phyloP scores from a whole-genome alignment of 2,329 filamentous ascomycete species.

The Trichoderma arundinaceum region DNA sequence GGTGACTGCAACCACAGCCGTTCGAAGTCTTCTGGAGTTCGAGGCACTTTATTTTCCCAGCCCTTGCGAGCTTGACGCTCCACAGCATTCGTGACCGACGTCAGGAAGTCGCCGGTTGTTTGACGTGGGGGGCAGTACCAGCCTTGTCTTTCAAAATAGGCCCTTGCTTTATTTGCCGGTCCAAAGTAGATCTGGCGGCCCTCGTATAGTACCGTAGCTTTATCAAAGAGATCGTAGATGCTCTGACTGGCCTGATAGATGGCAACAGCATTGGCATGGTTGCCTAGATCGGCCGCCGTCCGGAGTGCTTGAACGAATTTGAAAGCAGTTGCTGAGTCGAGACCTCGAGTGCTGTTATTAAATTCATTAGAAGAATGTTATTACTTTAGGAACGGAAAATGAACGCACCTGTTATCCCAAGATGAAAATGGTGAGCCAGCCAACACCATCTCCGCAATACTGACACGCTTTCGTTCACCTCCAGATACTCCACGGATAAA shows the following conservation, averaged over 20 bases:
- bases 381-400: too few species aligned
- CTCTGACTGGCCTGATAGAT: conserved; percentile 75
- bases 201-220: conserved; percentile 75
- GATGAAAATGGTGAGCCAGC: conserved; percentile 60
- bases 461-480: conserved; percentile 79
- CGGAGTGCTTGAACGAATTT: conserved; percentile 74
- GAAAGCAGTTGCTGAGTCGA: conserved; percentile 75
- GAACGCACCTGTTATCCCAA: conserved; percentile 72
- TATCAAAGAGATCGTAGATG: conserved; percentile 77
- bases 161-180: conserved; percentile 61
- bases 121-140: conserved; percentile 71
- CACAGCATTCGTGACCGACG: conserved; percentile 67
- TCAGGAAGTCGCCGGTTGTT: conserved; percentile 73
- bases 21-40: conserved; percentile 73
- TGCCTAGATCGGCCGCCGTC: conserved; percentile 66
- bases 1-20: conserved; percentile 52
- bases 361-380: neutral
- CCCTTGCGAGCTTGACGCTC: conserved; percentile 63
- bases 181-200: conserved; percentile 81
- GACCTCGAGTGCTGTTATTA: conserved; percentile 62
- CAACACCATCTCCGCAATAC: conserved; percentile 78
- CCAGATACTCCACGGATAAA: conserved; percentile 74
- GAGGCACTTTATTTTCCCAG: conserved; percentile 65
- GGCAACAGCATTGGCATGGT: conserved; percentile 67
- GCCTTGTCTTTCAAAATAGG: conserved; percentile 71